phyloP scores from a whole-genome alignment of 768 basidiomycete genomes.

The Rhodotorula toruloides region DNA sequence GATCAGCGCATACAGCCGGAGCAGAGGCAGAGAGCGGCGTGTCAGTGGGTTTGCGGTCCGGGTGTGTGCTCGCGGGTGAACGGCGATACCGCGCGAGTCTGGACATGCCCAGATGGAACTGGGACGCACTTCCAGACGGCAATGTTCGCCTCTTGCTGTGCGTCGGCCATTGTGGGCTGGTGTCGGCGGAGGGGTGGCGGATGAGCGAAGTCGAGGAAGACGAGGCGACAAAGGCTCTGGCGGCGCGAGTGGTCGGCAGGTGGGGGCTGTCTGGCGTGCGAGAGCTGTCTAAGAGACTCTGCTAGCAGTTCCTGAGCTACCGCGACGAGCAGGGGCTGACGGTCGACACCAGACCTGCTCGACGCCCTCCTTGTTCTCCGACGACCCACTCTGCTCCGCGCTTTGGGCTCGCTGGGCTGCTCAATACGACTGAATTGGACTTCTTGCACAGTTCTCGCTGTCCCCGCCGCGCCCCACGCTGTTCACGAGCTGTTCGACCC shows the following conservation, averaged over 20 bases:
- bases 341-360: too few species aligned
- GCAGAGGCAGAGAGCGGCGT: background rate
- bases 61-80: background rate
- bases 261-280: background rate
- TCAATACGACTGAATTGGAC: too few species aligned
- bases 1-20: too few species aligned
- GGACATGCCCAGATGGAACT: background rate
- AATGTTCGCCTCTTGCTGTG: slow-evolving; percentile 28
- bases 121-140: slow-evolving; percentile 35
- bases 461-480: too few species aligned
- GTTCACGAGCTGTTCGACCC: too few species aligned
- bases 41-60: background rate
- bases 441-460: background rate
- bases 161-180: slow-evolving; percentile 7
- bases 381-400: too few species aligned
- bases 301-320: too few species aligned
- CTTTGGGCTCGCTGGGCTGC: too few species aligned
- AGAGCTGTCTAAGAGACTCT: too few species aligned
- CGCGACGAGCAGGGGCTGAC: too few species aligned
- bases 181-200: background rate
- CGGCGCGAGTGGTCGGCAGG: background rate
- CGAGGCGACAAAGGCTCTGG: background rate
- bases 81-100: too few species aligned
- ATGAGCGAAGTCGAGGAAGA: background rate
- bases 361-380: too few species aligned